These are phyloP conservation scores for Gaillardinia entomophila DNA, from an alignment of 805 yeast species.

Conservation along the genomic window DNA sequence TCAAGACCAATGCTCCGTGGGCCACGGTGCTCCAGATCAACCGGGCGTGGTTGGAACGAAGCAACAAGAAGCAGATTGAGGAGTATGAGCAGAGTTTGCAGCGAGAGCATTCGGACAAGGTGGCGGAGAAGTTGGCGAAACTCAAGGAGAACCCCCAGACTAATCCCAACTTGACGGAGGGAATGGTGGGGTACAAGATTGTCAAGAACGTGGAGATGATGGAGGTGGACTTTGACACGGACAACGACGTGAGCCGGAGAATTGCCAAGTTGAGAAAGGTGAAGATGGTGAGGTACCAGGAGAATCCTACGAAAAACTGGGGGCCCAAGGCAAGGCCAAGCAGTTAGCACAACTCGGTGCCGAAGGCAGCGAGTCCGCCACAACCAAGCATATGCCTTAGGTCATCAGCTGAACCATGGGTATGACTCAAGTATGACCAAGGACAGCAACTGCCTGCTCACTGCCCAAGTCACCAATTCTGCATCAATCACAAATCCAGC, in stretches of 20 bases:
- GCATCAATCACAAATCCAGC: too few relatives aligned
- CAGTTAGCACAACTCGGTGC: constrained; percentile 3
- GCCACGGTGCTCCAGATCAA: constrained; percentile 68
- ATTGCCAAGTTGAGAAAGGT: constrained; percentile 62
- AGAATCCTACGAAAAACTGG: constrained; percentile 93
- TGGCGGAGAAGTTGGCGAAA: constrained; percentile 11
- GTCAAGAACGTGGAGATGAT: constrained; percentile 34
- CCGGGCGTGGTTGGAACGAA: constrained; percentile 48
- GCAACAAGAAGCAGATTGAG: constrained; percentile 22
- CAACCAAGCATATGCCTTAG: too few relatives aligned
- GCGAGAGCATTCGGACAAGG: constrained; percentile 3
- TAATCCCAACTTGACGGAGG: constrained; percentile 35
- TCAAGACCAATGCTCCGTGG: constrained; percentile 91
- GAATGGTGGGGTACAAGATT: constrained; percentile 51
- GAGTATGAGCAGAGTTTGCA: constrained; percentile 8
- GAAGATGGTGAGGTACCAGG: constrained; percentile 83
- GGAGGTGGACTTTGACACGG: constrained; percentile 51
- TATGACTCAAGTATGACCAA: too few relatives aligned
- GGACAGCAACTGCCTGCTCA: too few relatives aligned
- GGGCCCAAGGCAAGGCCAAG: constrained; percentile 88
- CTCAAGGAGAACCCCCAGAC: constrained; percentile 26
- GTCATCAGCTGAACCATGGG: too few relatives aligned
- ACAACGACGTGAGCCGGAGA: constrained; percentile 51
- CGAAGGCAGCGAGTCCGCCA: too few relatives aligned
- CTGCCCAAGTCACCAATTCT: too few relatives aligned